Evolutionary conservation across 2,329 filamentous ascomycete genomes (phyloP).

Genomic region (Aureobasidium leucospermi): DNA sequence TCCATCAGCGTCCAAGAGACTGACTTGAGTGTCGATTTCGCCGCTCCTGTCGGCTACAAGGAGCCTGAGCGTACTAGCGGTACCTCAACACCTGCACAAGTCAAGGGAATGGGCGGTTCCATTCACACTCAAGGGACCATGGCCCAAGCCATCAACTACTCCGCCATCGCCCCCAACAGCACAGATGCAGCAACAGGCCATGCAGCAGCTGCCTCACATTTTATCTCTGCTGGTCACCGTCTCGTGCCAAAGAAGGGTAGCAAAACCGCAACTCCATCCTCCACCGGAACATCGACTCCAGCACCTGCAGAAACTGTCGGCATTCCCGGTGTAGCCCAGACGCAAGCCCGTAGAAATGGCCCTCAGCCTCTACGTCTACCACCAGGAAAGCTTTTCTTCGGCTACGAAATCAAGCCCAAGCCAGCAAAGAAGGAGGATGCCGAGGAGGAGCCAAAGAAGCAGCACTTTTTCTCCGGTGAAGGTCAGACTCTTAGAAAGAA

Average conservation of each 20-base stretch:
- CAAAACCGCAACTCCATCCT: conserved; percentile 59
- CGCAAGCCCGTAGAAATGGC: conserved; percentile 55
- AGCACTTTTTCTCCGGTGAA: conserved; percentile 57
- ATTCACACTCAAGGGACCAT: conserved; percentile 84
- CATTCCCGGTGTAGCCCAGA: conserved; percentile 36
- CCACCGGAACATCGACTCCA: conserved; percentile 21
- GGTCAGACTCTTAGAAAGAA: conserved; percentile 79
- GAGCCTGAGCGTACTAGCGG: conserved; percentile 73
- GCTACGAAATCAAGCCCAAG: conserved; percentile 84
- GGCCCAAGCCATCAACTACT: conserved; percentile 97
- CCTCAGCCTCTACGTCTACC: conserved; percentile 79
- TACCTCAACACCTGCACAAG: conserved; percentile 75
- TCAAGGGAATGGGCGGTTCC: conserved; percentile 58
- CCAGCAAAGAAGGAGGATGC: conserved; percentile 69
- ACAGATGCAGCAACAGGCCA: conserved; percentile 56
- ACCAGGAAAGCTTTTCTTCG: conserved; percentile 91
- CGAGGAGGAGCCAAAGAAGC: conserved; percentile 53
- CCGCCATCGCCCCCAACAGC: conserved; percentile 74
- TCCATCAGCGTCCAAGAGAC: conserved; percentile 92
- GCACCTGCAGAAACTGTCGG: conserved; percentile 55
- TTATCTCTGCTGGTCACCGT: conserved; percentile 71
- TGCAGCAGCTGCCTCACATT: conserved; percentile 64
- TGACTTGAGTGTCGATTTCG: conserved; percentile 93
- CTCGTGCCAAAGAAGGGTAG: conserved; percentile 75
- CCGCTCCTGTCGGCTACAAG: conserved; percentile 85